These are phyloP conservation scores for Argentina anserina DNA, from an alignment of 306 rosid genomes.

Conservation along the genomic window DNA sequence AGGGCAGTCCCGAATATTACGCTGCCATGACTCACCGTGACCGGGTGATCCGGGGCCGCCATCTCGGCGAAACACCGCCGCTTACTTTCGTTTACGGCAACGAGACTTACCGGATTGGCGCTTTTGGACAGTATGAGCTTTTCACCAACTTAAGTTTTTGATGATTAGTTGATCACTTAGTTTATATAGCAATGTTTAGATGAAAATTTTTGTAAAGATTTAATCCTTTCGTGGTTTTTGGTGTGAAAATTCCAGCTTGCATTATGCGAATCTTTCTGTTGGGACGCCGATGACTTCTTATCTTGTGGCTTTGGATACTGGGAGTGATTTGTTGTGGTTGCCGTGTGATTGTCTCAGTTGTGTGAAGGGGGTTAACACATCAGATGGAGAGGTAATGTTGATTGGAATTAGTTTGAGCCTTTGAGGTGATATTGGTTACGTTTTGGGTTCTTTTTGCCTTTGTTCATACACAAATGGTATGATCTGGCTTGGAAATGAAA, in stretches of 20 bases:
- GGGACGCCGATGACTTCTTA: slow-evolving; percentile 75
- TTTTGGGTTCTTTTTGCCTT: neutral
- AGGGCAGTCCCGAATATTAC: slow-evolving; percentile 58
- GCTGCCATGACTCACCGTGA: slow-evolving; percentile 69
- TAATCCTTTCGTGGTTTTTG: neutral
- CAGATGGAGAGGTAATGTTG: slow-evolving; percentile 29
- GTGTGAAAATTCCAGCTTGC: slow-evolving; percentile 57
- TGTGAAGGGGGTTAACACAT: slow-evolving; percentile 11
- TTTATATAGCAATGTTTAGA: neutral
- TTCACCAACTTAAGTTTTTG: neutral
- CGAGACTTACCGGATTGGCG: slow-evolving; percentile 33
- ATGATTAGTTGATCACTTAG: neutral
- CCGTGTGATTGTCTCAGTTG: slow-evolving; percentile 88
- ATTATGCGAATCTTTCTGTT: slow-evolving; percentile 78
- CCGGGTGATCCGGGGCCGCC: slow-evolving; percentile 54
- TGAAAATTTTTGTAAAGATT: neutral
- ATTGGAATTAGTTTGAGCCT: too few relatives aligned
- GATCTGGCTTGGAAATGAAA: neutral
- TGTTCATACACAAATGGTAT: neutral
- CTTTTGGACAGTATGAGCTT: slow-evolving; percentile 55
- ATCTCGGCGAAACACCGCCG: slow-evolving; percentile 37
- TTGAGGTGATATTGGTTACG: too few relatives aligned
- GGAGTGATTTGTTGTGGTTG: slow-evolving; percentile 89
- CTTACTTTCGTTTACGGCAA: slow-evolving; percentile 53
- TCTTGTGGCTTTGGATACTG: slow-evolving; percentile 93